phyloP scores from a whole-genome alignment of 192 early-diverging fungal genomes.

The Gonapodya sp. region DNA sequence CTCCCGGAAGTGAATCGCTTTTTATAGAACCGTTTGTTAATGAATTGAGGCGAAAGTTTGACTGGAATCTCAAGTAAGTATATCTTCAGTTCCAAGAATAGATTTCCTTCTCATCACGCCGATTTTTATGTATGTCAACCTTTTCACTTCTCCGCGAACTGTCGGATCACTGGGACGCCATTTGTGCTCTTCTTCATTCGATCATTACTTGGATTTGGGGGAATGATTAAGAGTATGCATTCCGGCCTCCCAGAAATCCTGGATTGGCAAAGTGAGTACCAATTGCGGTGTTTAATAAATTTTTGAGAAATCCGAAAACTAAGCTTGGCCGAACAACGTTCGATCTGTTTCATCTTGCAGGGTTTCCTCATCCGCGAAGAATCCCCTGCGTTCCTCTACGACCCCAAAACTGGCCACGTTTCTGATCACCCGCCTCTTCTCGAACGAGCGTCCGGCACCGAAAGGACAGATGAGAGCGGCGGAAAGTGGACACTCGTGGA shows the following conservation, averaged over 20 bases:
- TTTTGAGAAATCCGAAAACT: not conserved
- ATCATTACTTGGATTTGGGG: not conserved
- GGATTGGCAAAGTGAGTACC: not conserved
- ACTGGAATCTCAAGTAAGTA: not conserved
- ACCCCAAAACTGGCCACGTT: not conserved
- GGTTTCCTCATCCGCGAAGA: not conserved
- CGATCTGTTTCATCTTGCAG: no score
- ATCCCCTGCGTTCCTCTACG: not conserved
- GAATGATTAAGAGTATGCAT: not conserved
- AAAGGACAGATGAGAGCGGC: not conserved
- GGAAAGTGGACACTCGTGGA: not conserved
- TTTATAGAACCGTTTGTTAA: not conserved
- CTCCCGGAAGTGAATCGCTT: not conserved
- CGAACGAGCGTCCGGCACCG: not conserved
- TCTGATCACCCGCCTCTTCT: not conserved
- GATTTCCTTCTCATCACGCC: no score
- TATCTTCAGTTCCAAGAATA: no score
- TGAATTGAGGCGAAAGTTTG: not conserved
- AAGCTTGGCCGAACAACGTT: not conserved
- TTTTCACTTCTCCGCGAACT: no score
- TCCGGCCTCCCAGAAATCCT: constrained; percentile 1
- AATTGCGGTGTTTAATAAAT: not conserved
- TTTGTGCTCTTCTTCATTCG: no score
- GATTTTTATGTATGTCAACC: no score
- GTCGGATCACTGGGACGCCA: no score